Conservation (phyloP, 1,284 basidiomycete species). For the Earliella scabrosa region DNA sequence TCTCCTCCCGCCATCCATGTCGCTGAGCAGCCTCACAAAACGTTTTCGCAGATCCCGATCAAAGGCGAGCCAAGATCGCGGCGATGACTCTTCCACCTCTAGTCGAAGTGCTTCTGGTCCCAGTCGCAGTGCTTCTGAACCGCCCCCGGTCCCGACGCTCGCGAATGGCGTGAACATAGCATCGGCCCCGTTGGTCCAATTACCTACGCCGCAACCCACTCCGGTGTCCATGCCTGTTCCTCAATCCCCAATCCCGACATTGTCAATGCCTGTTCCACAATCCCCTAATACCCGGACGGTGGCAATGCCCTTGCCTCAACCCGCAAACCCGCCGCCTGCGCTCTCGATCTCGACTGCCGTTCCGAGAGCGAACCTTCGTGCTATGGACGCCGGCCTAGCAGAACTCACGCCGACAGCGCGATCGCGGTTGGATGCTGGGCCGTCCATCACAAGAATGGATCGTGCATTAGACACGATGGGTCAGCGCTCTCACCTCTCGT, state of each 20-base stretch:
- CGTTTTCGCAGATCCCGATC: neutral
- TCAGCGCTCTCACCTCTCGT: neutral
- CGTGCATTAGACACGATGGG: neutral
- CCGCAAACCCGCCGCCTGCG: neutral
- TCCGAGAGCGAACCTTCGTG: neutral
- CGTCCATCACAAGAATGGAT: slow-evolving; percentile 1
- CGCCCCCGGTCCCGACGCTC: neutral
- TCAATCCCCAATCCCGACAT: neutral
- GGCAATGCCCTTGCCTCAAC: too few relatives aligned
- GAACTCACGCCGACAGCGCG: slow-evolving; percentile 3
- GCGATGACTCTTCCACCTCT: neutral
- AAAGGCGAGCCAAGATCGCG: neutral
- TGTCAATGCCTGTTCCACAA: too few relatives aligned
- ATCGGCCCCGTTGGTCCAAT: neutral
- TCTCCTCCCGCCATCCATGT: too few relatives aligned
- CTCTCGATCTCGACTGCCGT: neutral
- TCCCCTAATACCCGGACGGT: neutral
- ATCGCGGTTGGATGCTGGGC: neutral
- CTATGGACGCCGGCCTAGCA: slow-evolving; percentile 6
- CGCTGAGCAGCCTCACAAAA: neutral
- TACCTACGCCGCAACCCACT: neutral
- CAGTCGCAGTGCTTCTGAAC: neutral
- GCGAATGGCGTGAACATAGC: neutral
- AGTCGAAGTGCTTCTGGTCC: neutral
- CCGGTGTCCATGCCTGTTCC: neutral